A percentile compares a stretch with the other conserved stretches of the same genome.
phyloP scores from a whole-genome alignment of 495 filamentous ascomycete genomes.

The Penicillium antarcticum region DNA sequence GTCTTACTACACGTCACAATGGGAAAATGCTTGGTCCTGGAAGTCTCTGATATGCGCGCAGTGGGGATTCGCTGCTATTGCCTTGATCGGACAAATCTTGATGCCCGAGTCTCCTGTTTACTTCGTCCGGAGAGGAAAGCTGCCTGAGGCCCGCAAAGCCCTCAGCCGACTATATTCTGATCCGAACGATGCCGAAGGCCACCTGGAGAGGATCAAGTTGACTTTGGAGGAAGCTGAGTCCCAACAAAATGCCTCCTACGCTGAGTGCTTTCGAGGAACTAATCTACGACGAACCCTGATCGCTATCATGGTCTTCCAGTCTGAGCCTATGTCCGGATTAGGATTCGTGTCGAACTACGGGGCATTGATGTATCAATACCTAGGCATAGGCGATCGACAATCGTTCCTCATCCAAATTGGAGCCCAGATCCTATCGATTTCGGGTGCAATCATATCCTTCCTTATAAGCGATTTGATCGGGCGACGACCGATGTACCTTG shows the following conservation, averaged over 20 bases:
- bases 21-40: too few species aligned
- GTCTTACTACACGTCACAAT: too few species aligned
- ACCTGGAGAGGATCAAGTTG: not conserved
- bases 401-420: constrained; percentile 5
- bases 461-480: not conserved
- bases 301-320: not conserved
- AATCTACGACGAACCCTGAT: constrained; percentile 1
- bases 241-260: not conserved
- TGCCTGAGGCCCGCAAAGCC: too few species aligned
- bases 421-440: constrained; percentile 3
- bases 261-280: constrained; percentile 3
- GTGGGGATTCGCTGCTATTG: too few species aligned
- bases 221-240: constrained; percentile 2
- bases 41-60: too few species aligned
- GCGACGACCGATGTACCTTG: constrained; percentile 1
- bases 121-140: too few species aligned
- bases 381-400: not conserved
- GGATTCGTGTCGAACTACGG: constrained; percentile 5
- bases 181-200: constrained; percentile 5
- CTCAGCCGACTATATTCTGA: too few species aligned
- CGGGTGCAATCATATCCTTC: not conserved
- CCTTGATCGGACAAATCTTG: too few species aligned
- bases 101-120: too few species aligned
- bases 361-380: constrained; percentile 1
- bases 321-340: not conserved